A percentile compares a stretch with the other conserved stretches of the same genome.
Evolutionary conservation across 345 rosid species (phyloP).

Genomic region (Melastoma malabathricum): DNA sequence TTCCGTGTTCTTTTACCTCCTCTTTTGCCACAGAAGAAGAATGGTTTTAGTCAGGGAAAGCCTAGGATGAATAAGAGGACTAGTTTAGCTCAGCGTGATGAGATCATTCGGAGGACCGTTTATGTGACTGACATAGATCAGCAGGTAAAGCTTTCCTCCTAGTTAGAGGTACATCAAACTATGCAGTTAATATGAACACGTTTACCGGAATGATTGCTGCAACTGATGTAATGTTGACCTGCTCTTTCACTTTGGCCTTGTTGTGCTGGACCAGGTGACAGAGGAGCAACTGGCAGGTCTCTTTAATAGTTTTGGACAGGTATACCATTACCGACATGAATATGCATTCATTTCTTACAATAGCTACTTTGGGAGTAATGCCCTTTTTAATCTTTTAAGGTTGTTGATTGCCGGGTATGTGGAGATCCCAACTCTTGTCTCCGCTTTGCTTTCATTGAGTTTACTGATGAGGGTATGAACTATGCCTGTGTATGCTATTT

Average conservation of each 20-base stretch:
- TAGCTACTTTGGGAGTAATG: no score
- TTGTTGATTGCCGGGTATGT: conserved; percentile 86
- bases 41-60: conserved; percentile 49
- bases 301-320: conserved; percentile 74
- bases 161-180: no score
- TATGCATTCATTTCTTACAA: no score
- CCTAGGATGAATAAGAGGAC: conserved; percentile 70
- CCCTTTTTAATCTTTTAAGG: conserved; percentile 14
- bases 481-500: conserved; percentile 5
- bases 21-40: conserved; percentile 47
- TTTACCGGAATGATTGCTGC: not conserved
- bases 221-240: conserved; percentile 1
- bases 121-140: conserved; percentile 78
- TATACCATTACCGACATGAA: conserved; percentile 7
- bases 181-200: no score
- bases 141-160: conserved; percentile 24
- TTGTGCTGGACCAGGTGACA: conserved; percentile 40
- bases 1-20: no score
- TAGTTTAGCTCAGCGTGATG: conserved; percentile 81
- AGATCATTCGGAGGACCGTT: conserved; percentile 71
- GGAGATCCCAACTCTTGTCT: conserved; percentile 92
- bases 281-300: conserved; percentile 91
- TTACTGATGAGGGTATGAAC: conserved; percentile 75
- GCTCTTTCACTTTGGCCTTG: conserved; percentile 3
- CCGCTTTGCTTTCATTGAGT: conserved; percentile 92